Evolutionary conservation across 1,139 yeast species (phyloP), one percentile per base, ranked within the genome.

Genomic region (Kluyveromyces sp.): DNA sequence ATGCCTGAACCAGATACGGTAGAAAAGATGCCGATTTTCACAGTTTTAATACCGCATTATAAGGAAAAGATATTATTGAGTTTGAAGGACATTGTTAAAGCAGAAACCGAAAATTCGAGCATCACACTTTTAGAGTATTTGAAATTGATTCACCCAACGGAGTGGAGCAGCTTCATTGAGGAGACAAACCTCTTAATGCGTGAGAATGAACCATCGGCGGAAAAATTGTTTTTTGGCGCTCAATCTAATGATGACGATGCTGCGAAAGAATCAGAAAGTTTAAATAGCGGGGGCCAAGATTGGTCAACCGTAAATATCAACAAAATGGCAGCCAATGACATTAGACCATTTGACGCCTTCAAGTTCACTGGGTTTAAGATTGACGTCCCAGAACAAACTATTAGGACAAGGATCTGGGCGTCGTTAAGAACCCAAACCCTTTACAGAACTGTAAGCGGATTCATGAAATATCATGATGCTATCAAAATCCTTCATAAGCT

Each of bases 341-440:
- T 22, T 22, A 22, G 26, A 22, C 9, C 26, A 22, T 22, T 6
- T 22, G 26, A 31, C 11, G 33, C 43, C 13, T 39, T 32, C 22
- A 36, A 41, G 66, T 77, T 83, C 67, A 78, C 80, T 62, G 87
- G 87, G 61, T 80, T 78, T 72, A 80, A 80, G 62, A 75, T 82
- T 52, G 84, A 84, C 55, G 83, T 84, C 43, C 85, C 86, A 38
- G 86, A 80, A 63, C 80, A 79, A 63, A 77, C 83, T 42, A 69
- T 80, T 62, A 76, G 87, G 73, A 80, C 87, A 2, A 71, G 86
- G 70, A 80, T 80, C 49, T 80, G 87, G 87, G 86, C 87, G 39
- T 80, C 86, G 12, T 71, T 80, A 57, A 75, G 84, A 63, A 77
- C 85, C 22, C 87, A 80, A 67, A 80, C 87, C 22, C 70, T 80